A percentile compares a stretch with the other conserved stretches of the same genome.
Evolutionary conservation across 1,139 yeast genomes (phyloP).

Genomic region (Hansenula anomala): DNA sequence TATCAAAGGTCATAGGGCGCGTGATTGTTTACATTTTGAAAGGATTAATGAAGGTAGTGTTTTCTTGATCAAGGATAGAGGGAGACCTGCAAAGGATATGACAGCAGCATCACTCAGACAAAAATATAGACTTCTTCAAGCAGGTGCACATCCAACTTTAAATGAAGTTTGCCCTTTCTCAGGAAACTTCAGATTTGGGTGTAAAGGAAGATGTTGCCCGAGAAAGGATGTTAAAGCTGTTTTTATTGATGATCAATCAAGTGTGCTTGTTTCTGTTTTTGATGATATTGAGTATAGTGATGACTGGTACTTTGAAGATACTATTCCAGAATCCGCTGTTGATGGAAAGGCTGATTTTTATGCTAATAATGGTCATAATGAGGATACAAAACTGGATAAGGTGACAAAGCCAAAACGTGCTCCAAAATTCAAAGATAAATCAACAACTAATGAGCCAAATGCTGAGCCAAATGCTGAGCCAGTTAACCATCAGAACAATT

Average conservation of each 20-base stretch:
- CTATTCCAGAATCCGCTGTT: too few species aligned
- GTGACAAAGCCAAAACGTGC: too few species aligned
- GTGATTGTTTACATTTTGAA: conserved; percentile 4
- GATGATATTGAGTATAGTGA: too few species aligned
- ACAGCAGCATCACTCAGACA: background rate
- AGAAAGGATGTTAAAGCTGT: background rate
- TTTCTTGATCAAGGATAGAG: conserved; percentile 7
- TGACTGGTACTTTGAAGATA: too few species aligned
- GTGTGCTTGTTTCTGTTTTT: too few species aligned
- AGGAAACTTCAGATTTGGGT: background rate
- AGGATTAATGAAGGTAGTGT: background rate
- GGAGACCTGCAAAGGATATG: conserved; percentile 3
- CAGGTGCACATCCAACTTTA: background rate
- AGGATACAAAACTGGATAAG: too few species aligned
- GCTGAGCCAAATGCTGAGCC: too few species aligned
- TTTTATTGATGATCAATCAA: background rate
- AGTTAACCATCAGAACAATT: too few species aligned
- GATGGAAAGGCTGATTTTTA: too few species aligned
- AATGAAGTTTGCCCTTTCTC: background rate
- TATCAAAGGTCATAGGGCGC: conserved; percentile 8
- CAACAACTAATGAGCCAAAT: too few species aligned
- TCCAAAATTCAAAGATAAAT: too few species aligned
- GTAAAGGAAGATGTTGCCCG: background rate
- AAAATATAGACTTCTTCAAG: background rate
- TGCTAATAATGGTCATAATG: too few species aligned